Percentiles rank a stretch among this genome's conserved stretches.
Evolutionary conservation across 352 stramenopile species (phyloP).

Genomic region (Pelagophyceae sp.): DNA sequence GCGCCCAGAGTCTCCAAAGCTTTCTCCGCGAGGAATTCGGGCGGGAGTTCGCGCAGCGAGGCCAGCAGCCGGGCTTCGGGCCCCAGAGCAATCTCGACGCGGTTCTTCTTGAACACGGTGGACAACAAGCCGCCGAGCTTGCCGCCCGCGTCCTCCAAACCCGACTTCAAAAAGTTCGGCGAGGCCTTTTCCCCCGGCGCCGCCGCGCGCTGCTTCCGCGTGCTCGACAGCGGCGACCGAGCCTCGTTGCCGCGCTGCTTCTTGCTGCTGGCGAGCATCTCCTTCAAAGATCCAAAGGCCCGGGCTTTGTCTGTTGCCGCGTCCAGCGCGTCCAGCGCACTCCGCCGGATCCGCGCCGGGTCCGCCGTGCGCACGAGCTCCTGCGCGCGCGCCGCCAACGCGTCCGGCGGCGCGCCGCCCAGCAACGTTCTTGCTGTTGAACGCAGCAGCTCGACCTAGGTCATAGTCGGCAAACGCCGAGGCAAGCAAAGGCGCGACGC

Average conservation of each 20-base stretch:
- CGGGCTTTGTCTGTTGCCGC: not conserved
- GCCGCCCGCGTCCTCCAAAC: too few species aligned
- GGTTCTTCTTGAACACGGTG: not conserved
- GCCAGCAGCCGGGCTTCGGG: not conserved
- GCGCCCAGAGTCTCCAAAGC: not conserved
- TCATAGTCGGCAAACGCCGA: too few species aligned
- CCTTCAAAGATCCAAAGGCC: not conserved
- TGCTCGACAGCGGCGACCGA: too few species aligned
- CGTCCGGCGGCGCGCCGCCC: not conserved
- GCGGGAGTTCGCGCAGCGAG: not conserved
- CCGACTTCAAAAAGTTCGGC: too few species aligned
- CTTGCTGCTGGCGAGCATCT: not conserved
- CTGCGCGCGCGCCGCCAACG: not conserved
- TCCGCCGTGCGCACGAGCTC: not conserved
- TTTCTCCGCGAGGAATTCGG: not conserved
- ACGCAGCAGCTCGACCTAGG: not conserved
- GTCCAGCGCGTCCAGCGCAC: not conserved
- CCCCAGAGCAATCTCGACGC: not conserved
- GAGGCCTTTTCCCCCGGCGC: not conserved
- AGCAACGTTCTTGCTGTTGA: slow-evolving; percentile 2
- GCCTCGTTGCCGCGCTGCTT: not conserved
- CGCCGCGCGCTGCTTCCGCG: too few species aligned
- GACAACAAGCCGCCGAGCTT: not conserved
- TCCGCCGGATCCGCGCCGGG: not conserved
- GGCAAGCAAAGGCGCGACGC: too few species aligned